Percentiles rank a stretch among this genome's conserved stretches.
Evolutionary conservation across 2,329 filamentous ascomycete genomes (phyloP).

Genomic region (Dactylellina leptospora): DNA sequence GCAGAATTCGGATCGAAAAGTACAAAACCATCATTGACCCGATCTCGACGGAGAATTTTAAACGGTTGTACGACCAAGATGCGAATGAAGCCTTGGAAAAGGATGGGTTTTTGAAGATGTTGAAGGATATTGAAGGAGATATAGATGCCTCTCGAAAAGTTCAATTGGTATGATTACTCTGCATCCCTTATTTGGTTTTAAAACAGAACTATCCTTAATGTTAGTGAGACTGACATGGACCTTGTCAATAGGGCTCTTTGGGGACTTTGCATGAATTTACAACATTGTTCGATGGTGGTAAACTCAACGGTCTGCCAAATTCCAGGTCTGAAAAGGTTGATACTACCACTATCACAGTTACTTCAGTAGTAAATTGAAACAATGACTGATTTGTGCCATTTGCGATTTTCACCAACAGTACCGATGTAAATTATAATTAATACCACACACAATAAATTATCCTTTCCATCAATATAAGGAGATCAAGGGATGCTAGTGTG

Average conservation of each 20-base stretch:
- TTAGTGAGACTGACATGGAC: too few species aligned
- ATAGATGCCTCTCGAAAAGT: constrained; percentile 59
- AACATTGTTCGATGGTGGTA: constrained; percentile 27
- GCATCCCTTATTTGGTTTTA: too few species aligned
- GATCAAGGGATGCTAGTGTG: too few species aligned
- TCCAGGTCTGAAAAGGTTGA: constrained; percentile 30
- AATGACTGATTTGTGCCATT: constrained; percentile 1
- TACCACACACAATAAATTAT: neutral
- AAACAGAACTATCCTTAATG: too few species aligned
- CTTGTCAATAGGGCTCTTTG: constrained; percentile 38
- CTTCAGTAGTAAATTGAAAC: constrained; percentile 18
- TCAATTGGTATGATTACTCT: constrained; percentile 36
- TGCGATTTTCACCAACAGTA: neutral
- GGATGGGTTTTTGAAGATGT: constrained; percentile 51
- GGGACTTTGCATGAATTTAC: constrained; percentile 34
- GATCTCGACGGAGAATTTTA: constrained; percentile 57
- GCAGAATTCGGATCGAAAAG: constrained; percentile 60
- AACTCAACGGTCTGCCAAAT: neutral
- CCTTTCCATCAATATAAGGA: too few species aligned
- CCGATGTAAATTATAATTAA: constrained; percentile 14
- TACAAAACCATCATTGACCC: constrained; percentile 61
- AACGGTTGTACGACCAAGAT: constrained; percentile 39
- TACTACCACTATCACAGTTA: constrained; percentile 23
- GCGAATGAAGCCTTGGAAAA: constrained; percentile 40
- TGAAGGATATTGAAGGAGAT: constrained; percentile 56